Conservation (phyloP, 1,284 basidiomycete genomes). For the Trametes sp. region DNA sequence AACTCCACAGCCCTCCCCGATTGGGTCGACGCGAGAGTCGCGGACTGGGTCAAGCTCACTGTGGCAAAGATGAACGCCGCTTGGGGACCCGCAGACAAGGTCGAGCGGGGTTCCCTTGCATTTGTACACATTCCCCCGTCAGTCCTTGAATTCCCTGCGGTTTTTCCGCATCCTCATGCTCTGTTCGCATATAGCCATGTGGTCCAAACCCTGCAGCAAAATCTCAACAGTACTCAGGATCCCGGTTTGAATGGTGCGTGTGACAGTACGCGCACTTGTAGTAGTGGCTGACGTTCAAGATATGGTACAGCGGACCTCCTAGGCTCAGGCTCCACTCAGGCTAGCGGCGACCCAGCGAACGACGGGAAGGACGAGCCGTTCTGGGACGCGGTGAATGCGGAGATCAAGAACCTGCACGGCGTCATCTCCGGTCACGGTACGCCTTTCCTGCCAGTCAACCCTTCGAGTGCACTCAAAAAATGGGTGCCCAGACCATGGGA, state of each 20-base stretch:
- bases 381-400: constrained; percentile 65
- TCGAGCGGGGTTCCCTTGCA: constrained; percentile 57
- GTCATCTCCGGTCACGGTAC: constrained; percentile 73
- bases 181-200: constrained; percentile 49
- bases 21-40: constrained; percentile 72
- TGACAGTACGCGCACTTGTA: background rate
- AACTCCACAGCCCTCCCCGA: constrained; percentile 59
- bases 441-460: constrained; percentile 21
- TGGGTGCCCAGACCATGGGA: constrained; percentile 76
- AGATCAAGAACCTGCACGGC: constrained; percentile 68
- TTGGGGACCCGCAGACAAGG: constrained; percentile 61
- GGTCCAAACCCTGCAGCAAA: constrained; percentile 58
- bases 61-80: constrained; percentile 57
- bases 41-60: constrained; percentile 64
- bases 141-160: background rate
- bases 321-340: constrained; percentile 66
- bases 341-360: constrained; percentile 46
- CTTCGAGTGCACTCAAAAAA: too few relatives aligned
- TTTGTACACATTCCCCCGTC: constrained; percentile 73
- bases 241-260: constrained; percentile 68
- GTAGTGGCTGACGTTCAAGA: background rate
- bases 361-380: constrained; percentile 60
- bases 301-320: constrained; percentile 57
- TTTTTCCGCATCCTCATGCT: background rate
- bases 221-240: constrained; percentile 55